phyloP scores from a whole-genome alignment of 805 yeast species.

The Blastobotrys chiropterorum region DNA sequence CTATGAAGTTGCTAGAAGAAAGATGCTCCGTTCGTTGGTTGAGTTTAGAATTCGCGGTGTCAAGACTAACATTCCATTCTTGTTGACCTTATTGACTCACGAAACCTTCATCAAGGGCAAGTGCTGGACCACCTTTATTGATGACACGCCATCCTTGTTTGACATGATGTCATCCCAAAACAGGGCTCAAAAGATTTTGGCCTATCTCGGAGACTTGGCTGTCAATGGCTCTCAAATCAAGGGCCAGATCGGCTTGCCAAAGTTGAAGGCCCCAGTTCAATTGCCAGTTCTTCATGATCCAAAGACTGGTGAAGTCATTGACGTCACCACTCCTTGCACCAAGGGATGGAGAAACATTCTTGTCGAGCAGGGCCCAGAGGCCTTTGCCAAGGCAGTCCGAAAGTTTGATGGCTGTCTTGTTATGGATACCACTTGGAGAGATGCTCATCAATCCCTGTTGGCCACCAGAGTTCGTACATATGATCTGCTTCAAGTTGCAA shows the following conservation, averaged over 20 bases:
- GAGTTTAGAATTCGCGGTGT: constrained; percentile 99
- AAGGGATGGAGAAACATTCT: constrained; percentile 91
- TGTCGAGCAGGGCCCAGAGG: constrained; percentile 79
- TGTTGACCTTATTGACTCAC: constrained; percentile 84
- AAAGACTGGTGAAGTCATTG: constrained; percentile 50
- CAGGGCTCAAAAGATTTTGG: constrained; percentile 91
- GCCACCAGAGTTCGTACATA: constrained; percentile 97
- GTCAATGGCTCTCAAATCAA: constrained; percentile 94
- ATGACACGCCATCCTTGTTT: constrained; percentile 94
- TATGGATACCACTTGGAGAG: constrained; percentile 99
- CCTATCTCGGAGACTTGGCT: constrained; percentile 86
- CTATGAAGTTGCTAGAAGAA: constrained; percentile 92
- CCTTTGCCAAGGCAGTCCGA: constrained; percentile 84
- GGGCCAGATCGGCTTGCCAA: constrained; percentile 93
- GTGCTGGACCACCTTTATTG: constrained; percentile 98
- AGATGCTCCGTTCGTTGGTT: constrained; percentile 93
- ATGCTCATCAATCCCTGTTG: constrained; percentile 94
- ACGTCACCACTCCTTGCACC: constrained; percentile 53
- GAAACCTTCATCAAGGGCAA: constrained; percentile 78
- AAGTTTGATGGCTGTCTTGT: constrained; percentile 76
- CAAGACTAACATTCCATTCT: constrained; percentile 95
- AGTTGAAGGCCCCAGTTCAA: constrained; percentile 65
- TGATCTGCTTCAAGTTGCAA: constrained; percentile 87
- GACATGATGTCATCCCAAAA: constrained; percentile 92
- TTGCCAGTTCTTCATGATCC: constrained; percentile 68